A percentile compares a stretch with the other conserved stretches of the same genome.
phyloP scores from a whole-genome alignment of 2,329 filamentous ascomycete genomes.

The Aspergillus pseudotamarii region DNA sequence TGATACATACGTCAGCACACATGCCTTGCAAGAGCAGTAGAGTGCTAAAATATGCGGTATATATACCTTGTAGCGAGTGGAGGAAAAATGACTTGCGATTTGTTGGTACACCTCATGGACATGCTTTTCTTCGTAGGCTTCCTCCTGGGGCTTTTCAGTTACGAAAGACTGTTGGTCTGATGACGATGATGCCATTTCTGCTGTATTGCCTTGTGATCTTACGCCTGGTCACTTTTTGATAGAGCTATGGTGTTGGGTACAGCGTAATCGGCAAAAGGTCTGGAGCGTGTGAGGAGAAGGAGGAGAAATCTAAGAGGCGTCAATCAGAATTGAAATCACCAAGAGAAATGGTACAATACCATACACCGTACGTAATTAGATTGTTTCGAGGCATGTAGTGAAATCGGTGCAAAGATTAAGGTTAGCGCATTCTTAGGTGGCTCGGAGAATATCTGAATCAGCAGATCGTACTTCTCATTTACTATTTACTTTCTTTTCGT shows the following conservation, averaged over 20 bases:
- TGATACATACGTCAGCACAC: conserved; percentile 31
- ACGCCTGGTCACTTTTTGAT: background rate
- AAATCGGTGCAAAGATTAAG: background rate
- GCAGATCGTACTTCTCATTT: background rate
- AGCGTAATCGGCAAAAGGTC: background rate
- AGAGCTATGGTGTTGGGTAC: background rate
- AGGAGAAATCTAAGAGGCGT: background rate
- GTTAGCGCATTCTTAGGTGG: background rate
- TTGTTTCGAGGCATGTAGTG: background rate
- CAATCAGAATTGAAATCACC: background rate
- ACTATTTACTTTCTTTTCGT: background rate
- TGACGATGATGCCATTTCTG: conserved; percentile 16
- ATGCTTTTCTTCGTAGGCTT: conserved; percentile 76
- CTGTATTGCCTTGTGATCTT: background rate
- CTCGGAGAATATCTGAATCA: conserved; percentile 16
- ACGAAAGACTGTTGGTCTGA: background rate
- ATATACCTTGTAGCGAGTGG: conserved; percentile 63
- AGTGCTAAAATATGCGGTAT: background rate
- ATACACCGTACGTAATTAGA: background rate
- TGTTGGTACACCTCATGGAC: conserved; percentile 85
- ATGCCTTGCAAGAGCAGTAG: too few species aligned
- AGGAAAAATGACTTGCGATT: conserved; percentile 53
- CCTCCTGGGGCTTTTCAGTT: conserved; percentile 12
- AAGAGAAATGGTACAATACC: background rate
- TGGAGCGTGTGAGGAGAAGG: background rate